A percentile compares a stretch with the other conserved stretches of the same genome.
Evolutionary conservation across 768 basidiomycete species (phyloP).

Genomic region (Pleurotus djamor): DNA sequence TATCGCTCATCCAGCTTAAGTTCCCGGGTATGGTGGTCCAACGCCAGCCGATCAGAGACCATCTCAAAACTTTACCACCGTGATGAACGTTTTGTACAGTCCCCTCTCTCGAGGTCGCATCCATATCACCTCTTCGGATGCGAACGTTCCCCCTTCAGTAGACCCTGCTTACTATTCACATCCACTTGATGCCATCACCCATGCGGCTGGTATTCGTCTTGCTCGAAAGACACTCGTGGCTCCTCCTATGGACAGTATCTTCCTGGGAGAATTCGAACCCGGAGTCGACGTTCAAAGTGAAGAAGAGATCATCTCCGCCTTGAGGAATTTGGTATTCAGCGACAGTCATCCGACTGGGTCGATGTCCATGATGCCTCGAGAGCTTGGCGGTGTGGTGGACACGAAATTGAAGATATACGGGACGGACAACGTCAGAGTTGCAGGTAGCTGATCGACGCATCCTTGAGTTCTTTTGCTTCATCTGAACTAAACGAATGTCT

Average conservation of each 20-base stretch:
- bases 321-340: constrained; percentile 21
- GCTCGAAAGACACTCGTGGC: constrained; percentile 23
- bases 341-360: constrained; percentile 34
- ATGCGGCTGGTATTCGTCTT: constrained; percentile 28
- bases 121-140: constrained; percentile 39
- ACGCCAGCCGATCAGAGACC: constrained; percentile 16
- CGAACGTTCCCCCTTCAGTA: constrained; percentile 39
- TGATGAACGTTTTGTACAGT: constrained; percentile 27
- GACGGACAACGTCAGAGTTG: constrained; percentile 29
- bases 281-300: constrained; percentile 17
- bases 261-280: constrained; percentile 27
- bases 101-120: constrained; percentile 45
- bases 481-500: not conserved
- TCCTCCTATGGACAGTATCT: constrained; percentile 26
- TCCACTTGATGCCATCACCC: constrained; percentile 25
- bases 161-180: constrained; percentile 45
- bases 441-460: constrained; percentile 15
- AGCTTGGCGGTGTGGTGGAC: constrained; percentile 35
- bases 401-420: constrained; percentile 32
- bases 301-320: constrained; percentile 19
- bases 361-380: constrained; percentile 35
- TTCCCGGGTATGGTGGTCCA: constrained; percentile 30
- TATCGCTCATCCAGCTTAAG: constrained; percentile 7
- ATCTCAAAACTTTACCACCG: constrained; percentile 23
- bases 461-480: not conserved